Base-by-base conservation (phyloP, 495 filamentous ascomycete genomes). In the Penicillium bovifimosum region DNA sequence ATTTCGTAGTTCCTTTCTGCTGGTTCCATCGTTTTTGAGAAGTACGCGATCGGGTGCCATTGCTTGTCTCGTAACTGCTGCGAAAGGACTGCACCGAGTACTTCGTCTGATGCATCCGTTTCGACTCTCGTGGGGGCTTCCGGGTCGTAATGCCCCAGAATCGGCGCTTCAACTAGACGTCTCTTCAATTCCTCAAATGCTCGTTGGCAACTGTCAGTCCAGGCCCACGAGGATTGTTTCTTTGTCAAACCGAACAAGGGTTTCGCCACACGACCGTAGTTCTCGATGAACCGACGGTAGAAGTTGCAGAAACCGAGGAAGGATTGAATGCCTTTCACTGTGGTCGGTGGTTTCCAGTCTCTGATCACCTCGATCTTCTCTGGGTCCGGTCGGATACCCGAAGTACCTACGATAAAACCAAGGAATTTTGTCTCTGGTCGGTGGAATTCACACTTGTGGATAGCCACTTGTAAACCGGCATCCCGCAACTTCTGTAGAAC, bases 281-380 rank as follows among this genome's bases (percentile, higher is more conserved):
- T 33, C 1, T 53, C 10, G 5, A 73, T 67, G 34, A 72, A 71
- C 2, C 52, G 41, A 1, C 50, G 41, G 38, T 68, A 70, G 47
- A 69, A 73, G 40, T 64, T 65, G 10, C 20, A 55, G 42, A 73
- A 66, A 0, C 63, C 56, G 9, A 73, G 29, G 41, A 65, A 71
- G 1, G 48, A 43, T 38, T n/a, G n/a, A n/a, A n/a, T n/a, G n/a
- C n/a, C n/a, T n/a, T n/a, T n/a, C n/a, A n/a, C n/a, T n/a, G n/a
- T 66, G 52, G 6, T 67, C 47, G n/a, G 32, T 2, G 32, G 31
- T n/a, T 41, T 18, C 62, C 52, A 71, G 2, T 58, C 32, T 2
- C n/a, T 1, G n/a, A 72, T 58, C 2, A 42, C 49, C 17, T 54
- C 11, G 6, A 65, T 46, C 52, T 66, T 66, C 0, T 43, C 28